These are phyloP conservation scores for Backusella circina DNA, from an alignment of 192 early-diverging fungal genomes.

Conservation along the genomic window DNA sequence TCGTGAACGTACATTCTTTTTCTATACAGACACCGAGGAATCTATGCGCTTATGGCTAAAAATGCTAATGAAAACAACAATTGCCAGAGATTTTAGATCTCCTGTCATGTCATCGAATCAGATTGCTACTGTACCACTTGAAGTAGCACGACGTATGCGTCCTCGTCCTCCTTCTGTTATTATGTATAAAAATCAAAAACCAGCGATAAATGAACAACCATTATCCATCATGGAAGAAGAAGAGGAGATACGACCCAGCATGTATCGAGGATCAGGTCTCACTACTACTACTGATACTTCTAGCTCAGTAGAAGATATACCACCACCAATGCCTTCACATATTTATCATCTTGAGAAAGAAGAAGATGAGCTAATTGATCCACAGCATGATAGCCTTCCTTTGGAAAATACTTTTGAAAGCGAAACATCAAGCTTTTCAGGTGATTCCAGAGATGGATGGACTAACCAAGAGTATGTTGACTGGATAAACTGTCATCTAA, in stretches of 20 bases:
- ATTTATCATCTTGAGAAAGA: background rate
- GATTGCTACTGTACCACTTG: conserved; percentile 50
- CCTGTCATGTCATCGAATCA: conserved; percentile 61
- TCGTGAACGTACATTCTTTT: conserved; percentile 52
- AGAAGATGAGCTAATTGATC: conserved; percentile 27
- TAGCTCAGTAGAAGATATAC: background rate
- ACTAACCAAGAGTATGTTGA: conserved; percentile 38
- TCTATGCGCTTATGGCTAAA: conserved; percentile 55
- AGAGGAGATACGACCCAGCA: conserved; percentile 3
- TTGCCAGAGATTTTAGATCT: conserved; percentile 47
- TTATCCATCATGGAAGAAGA: conserved; percentile 26
- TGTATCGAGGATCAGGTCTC: conserved; percentile 16
- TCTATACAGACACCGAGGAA: conserved; percentile 51
- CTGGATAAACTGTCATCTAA: conserved; percentile 47
- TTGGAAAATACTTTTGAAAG: background rate
- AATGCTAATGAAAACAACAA: conserved; percentile 62
- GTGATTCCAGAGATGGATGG: conserved; percentile 11
- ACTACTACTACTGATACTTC: background rate
- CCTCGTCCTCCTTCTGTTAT: conserved; percentile 52
- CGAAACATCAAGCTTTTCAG: background rate
- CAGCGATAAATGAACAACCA: background rate
- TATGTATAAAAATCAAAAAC: conserved; percentile 26
- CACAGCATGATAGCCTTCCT: conserved; percentile 11
- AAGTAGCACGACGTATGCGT: conserved; percentile 52
- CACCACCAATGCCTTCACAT: background rate